Percentiles rank a stretch among this genome's conserved stretches.
Evolutionary conservation across 192 early-diverging fungal species (phyloP).

Genomic region (Gaertneriomyces semiglobifer): DNA sequence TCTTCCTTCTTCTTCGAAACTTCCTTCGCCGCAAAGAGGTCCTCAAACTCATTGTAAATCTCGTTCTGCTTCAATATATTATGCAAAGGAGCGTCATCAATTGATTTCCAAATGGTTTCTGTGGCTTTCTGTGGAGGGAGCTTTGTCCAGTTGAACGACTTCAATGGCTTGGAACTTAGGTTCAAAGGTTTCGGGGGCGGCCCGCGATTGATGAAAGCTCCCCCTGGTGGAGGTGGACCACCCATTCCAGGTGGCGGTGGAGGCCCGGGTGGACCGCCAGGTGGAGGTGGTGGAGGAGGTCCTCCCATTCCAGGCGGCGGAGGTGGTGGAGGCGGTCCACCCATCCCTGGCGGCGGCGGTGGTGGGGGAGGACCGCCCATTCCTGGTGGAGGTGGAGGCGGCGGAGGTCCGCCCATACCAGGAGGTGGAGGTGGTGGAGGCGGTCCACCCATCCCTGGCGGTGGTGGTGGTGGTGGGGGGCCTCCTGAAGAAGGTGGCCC

Average conservation of each 20-base stretch:
- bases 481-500: background rate
- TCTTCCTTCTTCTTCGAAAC: conserved; percentile 15
- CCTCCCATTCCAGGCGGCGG: conserved; percentile 21
- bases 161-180: conserved; percentile 48
- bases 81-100: conserved; percentile 48
- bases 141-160: conserved; percentile 58
- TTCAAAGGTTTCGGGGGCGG: conserved; percentile 42
- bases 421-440: conserved; percentile 35
- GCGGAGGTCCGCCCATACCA: conserved; percentile 20
- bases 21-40: conserved; percentile 49
- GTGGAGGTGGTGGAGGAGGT: conserved; percentile 31
- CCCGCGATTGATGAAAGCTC: conserved; percentile 1
- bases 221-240: conserved; percentile 27
- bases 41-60: conserved; percentile 48
- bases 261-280: conserved; percentile 33
- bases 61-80: conserved; percentile 25
- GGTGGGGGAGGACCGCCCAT: conserved; percentile 37
- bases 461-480: conserved; percentile 33
- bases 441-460: conserved; percentile 9
- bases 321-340: conserved; percentile 36
- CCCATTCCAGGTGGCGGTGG: conserved; percentile 32
- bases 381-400: conserved; percentile 25
- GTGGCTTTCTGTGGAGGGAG: conserved; percentile 43
- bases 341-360: conserved; percentile 36
- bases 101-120: conserved; percentile 44